These are phyloP conservation scores for Cercospora sp. DNA, from an alignment of 2,329 filamentous ascomycete genomes.

Conservation along the genomic window DNA sequence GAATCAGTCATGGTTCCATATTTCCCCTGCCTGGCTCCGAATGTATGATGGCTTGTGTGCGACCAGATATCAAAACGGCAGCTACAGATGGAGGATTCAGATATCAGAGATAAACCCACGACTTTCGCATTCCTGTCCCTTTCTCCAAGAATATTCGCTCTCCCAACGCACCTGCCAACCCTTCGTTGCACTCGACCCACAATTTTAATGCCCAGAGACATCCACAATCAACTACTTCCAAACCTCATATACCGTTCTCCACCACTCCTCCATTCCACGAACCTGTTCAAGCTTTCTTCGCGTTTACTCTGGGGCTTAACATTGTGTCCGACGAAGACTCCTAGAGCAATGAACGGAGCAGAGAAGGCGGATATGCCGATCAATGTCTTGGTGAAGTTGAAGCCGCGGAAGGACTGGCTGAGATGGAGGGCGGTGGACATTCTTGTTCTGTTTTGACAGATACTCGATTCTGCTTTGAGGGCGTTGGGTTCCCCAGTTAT, in stretches of 20 bases:
- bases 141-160: not conserved
- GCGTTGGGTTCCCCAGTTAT: too few species aligned
- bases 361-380: slow-evolving; percentile 1
- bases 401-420: slow-evolving; percentile 1
- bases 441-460: not conserved
- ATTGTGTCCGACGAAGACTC: not conserved
- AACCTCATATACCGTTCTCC: not conserved
- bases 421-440: not conserved
- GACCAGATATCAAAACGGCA: not conserved
- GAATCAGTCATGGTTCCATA: too few species aligned
- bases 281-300: not conserved
- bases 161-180: not conserved
- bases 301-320: not conserved
- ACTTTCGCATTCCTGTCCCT: not conserved
- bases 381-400: slow-evolving; percentile 3
- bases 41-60: not conserved
- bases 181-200: not conserved
- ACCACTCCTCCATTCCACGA: not conserved
- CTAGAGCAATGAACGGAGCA: not conserved
- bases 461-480: too few species aligned
- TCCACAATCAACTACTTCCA: not conserved
- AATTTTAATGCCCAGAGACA: not conserved
- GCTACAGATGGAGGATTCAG: not conserved
- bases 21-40: not conserved
- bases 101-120: not conserved